These are phyloP conservation scores for Talaromyces proteolyticus DNA, from an alignment of 495 filamentous ascomycete genomes.

Conservation along the genomic window DNA sequence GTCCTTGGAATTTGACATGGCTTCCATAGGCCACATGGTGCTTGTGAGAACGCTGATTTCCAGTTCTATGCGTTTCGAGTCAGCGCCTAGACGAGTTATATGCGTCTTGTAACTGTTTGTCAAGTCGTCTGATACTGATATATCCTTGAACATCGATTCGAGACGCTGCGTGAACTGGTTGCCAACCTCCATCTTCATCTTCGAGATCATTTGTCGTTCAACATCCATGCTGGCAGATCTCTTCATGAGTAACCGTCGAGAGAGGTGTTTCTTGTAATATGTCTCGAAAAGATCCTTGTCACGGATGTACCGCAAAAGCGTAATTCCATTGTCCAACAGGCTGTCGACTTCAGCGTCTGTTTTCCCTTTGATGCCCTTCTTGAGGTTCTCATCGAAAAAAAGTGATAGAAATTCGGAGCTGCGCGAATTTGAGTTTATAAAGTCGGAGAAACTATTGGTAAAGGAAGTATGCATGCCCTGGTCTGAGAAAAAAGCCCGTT, in stretches of 20 bases:
- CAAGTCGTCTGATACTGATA: slow-evolving; percentile 85
- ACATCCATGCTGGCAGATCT: slow-evolving; percentile 83
- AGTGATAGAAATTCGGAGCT: slow-evolving; percentile 90
- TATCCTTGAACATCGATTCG: slow-evolving; percentile 98
- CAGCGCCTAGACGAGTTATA: slow-evolving; percentile 52
- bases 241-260: slow-evolving; percentile 74
- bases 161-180: slow-evolving; percentile 89
- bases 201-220: slow-evolving; percentile 91
- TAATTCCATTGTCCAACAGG: slow-evolving; percentile 86
- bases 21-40: slow-evolving; percentile 90
- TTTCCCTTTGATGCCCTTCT: slow-evolving; percentile 88
- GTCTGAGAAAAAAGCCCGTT: slow-evolving; percentile 63
- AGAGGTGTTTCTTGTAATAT: slow-evolving; percentile 98
- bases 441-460: slow-evolving; percentile 76
- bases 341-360: slow-evolving; percentile 84
- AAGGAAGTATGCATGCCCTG: slow-evolving; percentile 74
- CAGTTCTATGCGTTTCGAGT: slow-evolving; percentile 67
- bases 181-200: slow-evolving; percentile 93
- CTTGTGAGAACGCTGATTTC: slow-evolving; percentile 80
- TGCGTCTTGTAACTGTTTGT: slow-evolving; percentile 67
- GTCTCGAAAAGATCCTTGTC: slow-evolving; percentile 96
- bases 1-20: slow-evolving; percentile 60
- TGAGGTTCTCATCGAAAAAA: slow-evolving; percentile 95
- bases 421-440: slow-evolving; percentile 81
- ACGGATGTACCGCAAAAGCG: slow-evolving; percentile 74